A percentile compares a stretch with the other conserved stretches of the same genome.
These are phyloP conservation scores for Aureobasidium mangrovei DNA, from an alignment of 2,329 filamentous ascomycete genomes.

Conservation along the genomic window DNA sequence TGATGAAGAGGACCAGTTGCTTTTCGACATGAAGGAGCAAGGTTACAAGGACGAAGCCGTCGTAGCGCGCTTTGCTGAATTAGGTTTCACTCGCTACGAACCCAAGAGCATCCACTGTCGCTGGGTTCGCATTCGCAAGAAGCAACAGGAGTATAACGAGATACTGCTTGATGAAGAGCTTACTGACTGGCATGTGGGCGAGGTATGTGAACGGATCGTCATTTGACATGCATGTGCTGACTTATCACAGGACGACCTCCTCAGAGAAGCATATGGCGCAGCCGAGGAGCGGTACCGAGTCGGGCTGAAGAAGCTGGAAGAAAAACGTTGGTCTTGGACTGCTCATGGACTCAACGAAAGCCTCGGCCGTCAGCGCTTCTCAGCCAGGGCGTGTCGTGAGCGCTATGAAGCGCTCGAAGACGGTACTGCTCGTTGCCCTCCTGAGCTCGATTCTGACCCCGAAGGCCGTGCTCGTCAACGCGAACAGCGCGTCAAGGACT, in stretches of 20 bases:
- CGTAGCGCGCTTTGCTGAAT: slow-evolving; percentile 32
- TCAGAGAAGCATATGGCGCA: slow-evolving; percentile 32
- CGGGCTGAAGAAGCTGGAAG: slow-evolving; percentile 32
- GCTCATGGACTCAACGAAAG: slow-evolving; percentile 24
- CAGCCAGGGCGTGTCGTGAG: slow-evolving; percentile 37
- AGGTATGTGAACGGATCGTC: slow-evolving; percentile 30
- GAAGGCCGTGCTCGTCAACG: slow-evolving; percentile 29
- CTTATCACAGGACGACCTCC: slow-evolving; percentile 34
- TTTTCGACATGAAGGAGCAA: slow-evolving; percentile 35
- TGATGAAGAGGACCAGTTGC: slow-evolving; percentile 41
- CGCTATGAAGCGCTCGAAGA: slow-evolving; percentile 33
- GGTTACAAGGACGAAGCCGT: slow-evolving; percentile 38
- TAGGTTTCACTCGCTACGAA: slow-evolving; percentile 37
- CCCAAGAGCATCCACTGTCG: slow-evolving; percentile 41
- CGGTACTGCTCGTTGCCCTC: slow-evolving; percentile 38
- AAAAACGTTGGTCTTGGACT: slow-evolving; percentile 38
- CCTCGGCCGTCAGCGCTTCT: slow-evolving; percentile 37
- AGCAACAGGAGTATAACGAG: slow-evolving; percentile 36
- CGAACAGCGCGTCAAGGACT: slow-evolving; percentile 22
- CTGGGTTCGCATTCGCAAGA: slow-evolving; percentile 37
- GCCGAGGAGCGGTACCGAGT: slow-evolving; percentile 37
- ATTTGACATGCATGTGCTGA: slow-evolving; percentile 3
- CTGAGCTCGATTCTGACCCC: slow-evolving; percentile 35
- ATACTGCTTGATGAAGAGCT: slow-evolving; percentile 37
- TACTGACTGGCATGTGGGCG: slow-evolving; percentile 42